phyloP scores from a whole-genome alignment of 2,329 filamentous ascomycete genomes.

The Hymenoscyphus infarciens region DNA sequence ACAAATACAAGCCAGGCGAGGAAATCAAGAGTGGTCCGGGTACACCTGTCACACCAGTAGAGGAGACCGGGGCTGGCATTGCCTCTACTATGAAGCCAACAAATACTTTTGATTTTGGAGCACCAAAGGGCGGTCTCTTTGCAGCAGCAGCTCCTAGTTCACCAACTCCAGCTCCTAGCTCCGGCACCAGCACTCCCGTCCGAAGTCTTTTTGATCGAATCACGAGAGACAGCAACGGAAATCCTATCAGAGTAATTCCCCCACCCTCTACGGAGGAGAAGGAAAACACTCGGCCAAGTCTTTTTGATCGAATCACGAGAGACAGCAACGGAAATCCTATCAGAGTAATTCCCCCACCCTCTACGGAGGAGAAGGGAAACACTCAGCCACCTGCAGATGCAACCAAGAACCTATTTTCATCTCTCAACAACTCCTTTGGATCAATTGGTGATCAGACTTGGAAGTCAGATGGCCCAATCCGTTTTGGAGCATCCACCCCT shows the following conservation, averaged over 20 bases:
- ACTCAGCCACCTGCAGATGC: slow-evolving; percentile 26
- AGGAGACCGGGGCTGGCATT: slow-evolving; percentile 29
- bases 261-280: slow-evolving; percentile 32
- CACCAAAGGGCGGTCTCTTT: slow-evolving; percentile 7
- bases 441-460: slow-evolving; percentile 44
- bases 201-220: slow-evolving; percentile 56
- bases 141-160: slow-evolving; percentile 22
- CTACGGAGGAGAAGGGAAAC: slow-evolving; percentile 36
- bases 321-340: slow-evolving; percentile 49
- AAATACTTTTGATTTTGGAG: not conserved
- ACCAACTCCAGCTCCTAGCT: slow-evolving; percentile 33
- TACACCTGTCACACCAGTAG: slow-evolving; percentile 24
- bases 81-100: slow-evolving; percentile 28
- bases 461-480: slow-evolving; percentile 48
- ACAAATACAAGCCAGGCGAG: slow-evolving; percentile 23
- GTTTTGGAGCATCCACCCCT: slow-evolving; percentile 34
- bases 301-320: slow-evolving; percentile 55
- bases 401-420: slow-evolving; percentile 22
- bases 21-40: slow-evolving; percentile 22
- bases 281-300: slow-evolving; percentile 44
- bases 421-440: slow-evolving; percentile 17
- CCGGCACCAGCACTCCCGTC: slow-evolving; percentile 40
- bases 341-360: slow-evolving; percentile 29
- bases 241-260: slow-evolving; percentile 41
- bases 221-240: slow-evolving; percentile 47